These are phyloP conservation scores for Fusarium clavum DNA, from an alignment of 2,329 filamentous ascomycete genomes.

Conservation along the genomic window DNA sequence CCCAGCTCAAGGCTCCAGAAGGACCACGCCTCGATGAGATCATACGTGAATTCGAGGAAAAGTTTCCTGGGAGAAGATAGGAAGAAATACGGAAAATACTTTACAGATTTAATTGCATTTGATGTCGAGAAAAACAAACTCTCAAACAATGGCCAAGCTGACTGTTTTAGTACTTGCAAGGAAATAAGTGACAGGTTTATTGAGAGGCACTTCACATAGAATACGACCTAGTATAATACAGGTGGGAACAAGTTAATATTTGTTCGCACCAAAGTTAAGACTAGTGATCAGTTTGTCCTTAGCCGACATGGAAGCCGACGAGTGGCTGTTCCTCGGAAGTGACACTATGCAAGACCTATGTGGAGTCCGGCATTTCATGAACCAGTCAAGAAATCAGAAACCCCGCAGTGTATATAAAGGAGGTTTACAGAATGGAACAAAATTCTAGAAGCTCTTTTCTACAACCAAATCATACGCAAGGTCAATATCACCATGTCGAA, in stretches of 20 bases:
- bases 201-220: too few relatives aligned
- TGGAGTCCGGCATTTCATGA: neutral
- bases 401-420: conserved; percentile 4
- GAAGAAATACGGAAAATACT: too few relatives aligned
- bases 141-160: too few relatives aligned
- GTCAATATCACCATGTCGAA: neutral
- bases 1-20: too few relatives aligned
- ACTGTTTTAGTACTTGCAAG: too few relatives aligned
- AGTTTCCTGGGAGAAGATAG: too few relatives aligned
- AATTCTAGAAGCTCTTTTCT: neutral
- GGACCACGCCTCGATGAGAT: too few relatives aligned
- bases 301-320: neutral
- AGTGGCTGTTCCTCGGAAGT: neutral
- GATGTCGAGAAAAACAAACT: too few relatives aligned
- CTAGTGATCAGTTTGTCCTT: neutral
- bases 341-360: neutral
- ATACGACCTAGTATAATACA: too few relatives aligned
- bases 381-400: neutral
- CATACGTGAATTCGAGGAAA: too few relatives aligned
- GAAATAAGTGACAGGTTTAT: too few relatives aligned
- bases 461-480: fast-evolving
- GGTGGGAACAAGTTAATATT: neutral
- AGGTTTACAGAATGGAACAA: fast-evolving
- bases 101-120: too few relatives aligned
- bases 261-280: neutral